phyloP scores from a whole-genome alignment of 2,329 filamentous ascomycete genomes.

The Aspergillus hiratsukae region DNA sequence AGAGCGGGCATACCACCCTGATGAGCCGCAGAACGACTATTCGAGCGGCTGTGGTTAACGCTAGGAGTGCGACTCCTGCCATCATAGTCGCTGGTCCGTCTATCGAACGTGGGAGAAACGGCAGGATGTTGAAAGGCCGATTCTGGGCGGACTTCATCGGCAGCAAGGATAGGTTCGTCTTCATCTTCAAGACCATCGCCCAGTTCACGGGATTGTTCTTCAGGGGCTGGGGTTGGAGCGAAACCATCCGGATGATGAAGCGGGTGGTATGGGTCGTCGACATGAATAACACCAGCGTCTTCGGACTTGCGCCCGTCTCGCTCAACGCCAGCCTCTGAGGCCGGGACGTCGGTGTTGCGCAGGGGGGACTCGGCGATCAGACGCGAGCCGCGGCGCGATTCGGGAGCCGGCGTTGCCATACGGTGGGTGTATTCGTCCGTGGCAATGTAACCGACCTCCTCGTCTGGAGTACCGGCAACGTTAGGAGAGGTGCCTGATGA shows the following conservation, averaged over 20 bases:
- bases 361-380: slow-evolving; percentile 49
- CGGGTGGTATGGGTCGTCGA: slow-evolving; percentile 60
- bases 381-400: slow-evolving; percentile 40
- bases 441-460: slow-evolving; percentile 85
- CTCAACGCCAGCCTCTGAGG: slow-evolving; percentile 31
- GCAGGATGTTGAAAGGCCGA: slow-evolving; percentile 71
- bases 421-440: slow-evolving; percentile 78
- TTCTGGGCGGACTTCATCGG: slow-evolving; percentile 73
- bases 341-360: slow-evolving; percentile 48
- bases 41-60: slow-evolving; percentile 58
- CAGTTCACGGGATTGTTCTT: slow-evolving; percentile 44
- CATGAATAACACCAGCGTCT: slow-evolving; percentile 59
- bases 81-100: slow-evolving; percentile 54
- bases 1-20: slow-evolving; percentile 53
- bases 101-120: slow-evolving; percentile 67
- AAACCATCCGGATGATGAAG: slow-evolving; percentile 46
- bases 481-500: slow-evolving; percentile 60
- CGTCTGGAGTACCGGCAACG: slow-evolving; percentile 71
- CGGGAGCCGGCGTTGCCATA: slow-evolving; percentile 60
- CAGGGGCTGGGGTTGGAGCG: slow-evolving; percentile 45
- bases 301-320: slow-evolving; percentile 10
- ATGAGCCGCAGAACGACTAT: slow-evolving; percentile 61
- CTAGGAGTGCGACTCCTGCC: slow-evolving; percentile 50
- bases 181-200: slow-evolving; percentile 54
- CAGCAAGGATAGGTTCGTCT: slow-evolving; percentile 76